Evolutionary conservation across 1,139 yeast species (phyloP).

Genomic region (Yamadazyma diospyri): DNA sequence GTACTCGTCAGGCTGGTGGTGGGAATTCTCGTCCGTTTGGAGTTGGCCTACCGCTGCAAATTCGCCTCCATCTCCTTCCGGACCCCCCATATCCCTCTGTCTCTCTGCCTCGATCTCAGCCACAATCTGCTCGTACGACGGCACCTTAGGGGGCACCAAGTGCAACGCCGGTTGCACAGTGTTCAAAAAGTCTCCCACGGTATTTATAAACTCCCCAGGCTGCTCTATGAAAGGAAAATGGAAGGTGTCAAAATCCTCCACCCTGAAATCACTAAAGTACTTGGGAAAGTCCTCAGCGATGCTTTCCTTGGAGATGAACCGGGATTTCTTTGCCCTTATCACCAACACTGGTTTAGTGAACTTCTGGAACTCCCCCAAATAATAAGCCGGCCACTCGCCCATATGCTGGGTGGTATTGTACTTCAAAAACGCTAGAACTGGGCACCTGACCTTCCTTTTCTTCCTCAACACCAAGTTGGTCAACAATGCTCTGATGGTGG

Average conservation of each 20-base stretch:
- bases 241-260: conserved; percentile 35
- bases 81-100: too few relatives aligned
- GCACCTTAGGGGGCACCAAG: too few relatives aligned
- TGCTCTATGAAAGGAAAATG: conserved; percentile 46
- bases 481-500: neutral
- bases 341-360: conserved; percentile 39
- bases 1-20: too few relatives aligned
- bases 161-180: too few relatives aligned
- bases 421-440: conserved; percentile 22
- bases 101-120: too few relatives aligned
- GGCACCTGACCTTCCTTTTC: conserved; percentile 1
- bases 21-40: too few relatives aligned
- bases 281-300: conserved; percentile 24
- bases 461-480: conserved; percentile 3
- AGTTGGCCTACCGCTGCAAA: too few relatives aligned
- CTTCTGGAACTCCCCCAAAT: conserved; percentile 11
- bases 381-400: conserved; percentile 42
- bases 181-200: conserved; percentile 17
- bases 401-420: conserved; percentile 28
- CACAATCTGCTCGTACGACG: too few relatives aligned
- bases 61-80: too few relatives aligned
- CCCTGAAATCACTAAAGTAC: conserved; percentile 31
- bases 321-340: conserved; percentile 39
- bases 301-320: conserved; percentile 32
- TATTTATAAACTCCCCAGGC: conserved; percentile 33